phyloP scores from a whole-genome alignment of 2,329 filamentous ascomycete genomes.

The Hypoxylon sp. region DNA sequence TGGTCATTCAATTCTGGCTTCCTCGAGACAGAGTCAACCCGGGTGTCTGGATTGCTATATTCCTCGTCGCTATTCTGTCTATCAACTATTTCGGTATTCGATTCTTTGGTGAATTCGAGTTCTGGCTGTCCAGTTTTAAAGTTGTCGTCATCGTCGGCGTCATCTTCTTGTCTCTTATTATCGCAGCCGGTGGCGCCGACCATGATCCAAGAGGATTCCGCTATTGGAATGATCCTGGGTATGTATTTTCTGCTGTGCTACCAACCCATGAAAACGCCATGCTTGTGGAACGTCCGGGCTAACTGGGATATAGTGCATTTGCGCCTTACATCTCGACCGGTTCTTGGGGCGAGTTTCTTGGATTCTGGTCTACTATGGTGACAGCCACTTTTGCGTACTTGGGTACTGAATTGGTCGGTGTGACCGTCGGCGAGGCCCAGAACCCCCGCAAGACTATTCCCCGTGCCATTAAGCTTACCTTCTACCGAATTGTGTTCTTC shows the following conservation, averaged over 20 bases:
- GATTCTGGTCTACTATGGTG: conserved; percentile 79
- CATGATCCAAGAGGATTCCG: conserved; percentile 74
- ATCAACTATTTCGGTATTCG: conserved; percentile 80
- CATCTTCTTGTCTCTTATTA: conserved; percentile 75
- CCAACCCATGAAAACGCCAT: conserved; percentile 37
- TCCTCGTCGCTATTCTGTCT: conserved; percentile 72
- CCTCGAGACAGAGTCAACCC: conserved; percentile 76
- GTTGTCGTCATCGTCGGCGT: conserved; percentile 76
- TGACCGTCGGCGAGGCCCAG: conserved; percentile 84
- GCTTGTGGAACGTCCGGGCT: conserved; percentile 23
- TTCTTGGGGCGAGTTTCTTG: conserved; percentile 68
- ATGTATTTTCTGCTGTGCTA: conserved; percentile 36
- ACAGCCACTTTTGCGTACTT: conserved; percentile 85
- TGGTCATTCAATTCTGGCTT: conserved; percentile 86
- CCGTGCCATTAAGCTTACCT: conserved; percentile 83
- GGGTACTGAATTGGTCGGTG: conserved; percentile 82
- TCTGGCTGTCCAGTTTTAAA: conserved; percentile 77
- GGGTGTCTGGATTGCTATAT: conserved; percentile 83
- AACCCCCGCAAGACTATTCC: conserved; percentile 84
- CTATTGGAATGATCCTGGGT: conserved; percentile 75
- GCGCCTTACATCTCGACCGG: conserved; percentile 62
- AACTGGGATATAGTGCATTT: conserved; percentile 61
- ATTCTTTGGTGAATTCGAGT: conserved; percentile 77
- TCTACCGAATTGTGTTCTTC: conserved; percentile 86
- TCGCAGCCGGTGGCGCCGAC: conserved; percentile 76